Evolutionary conservation across 1,284 basidiomycete species (phyloP).

Genomic region (Pseudozyma hubeiensis): DNA sequence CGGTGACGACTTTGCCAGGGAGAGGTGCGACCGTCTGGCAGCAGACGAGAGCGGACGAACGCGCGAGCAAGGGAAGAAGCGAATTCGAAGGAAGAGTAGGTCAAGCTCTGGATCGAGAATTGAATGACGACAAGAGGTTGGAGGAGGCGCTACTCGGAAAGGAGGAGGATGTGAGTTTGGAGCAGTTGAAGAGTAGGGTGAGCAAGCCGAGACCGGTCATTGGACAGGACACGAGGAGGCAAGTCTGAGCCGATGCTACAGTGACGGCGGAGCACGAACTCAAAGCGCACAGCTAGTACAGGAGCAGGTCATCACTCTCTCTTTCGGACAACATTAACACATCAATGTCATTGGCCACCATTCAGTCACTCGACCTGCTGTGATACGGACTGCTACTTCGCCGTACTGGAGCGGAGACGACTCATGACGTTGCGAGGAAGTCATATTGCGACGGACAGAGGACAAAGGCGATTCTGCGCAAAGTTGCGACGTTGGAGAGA

Average conservation of each 20-base stretch:
- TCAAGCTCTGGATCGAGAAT: constrained; percentile 26
- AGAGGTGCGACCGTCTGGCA: constrained; percentile 43
- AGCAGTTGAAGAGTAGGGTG: constrained; percentile 14
- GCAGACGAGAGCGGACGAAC: constrained; percentile 36
- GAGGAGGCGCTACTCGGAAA: constrained; percentile 51
- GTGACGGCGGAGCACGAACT: not conserved
- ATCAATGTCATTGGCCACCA: too few species aligned
- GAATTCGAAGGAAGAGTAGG: constrained; percentile 32
- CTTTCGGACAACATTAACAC: too few species aligned
- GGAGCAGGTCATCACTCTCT: too few species aligned
- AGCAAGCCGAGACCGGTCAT: constrained; percentile 30
- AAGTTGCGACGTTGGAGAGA: too few species aligned
- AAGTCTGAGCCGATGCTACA: constrained; percentile 11
- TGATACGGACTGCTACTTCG: too few species aligned
- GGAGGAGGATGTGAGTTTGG: constrained; percentile 28
- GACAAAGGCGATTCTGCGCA: too few species aligned
- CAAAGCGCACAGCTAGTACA: not conserved
- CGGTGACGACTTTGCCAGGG: constrained; percentile 40
- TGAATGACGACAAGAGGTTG: constrained; percentile 41
- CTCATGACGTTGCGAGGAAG: too few species aligned
- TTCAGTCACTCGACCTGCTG: too few species aligned
- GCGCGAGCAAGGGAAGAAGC: constrained; percentile 26
- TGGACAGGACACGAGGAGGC: constrained; percentile 34
- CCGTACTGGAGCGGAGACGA: too few species aligned
- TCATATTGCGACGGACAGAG: too few species aligned